These are phyloP conservation scores for Lumnitzera racemosa DNA, from an alignment of 345 rosid genomes.

Conservation along the genomic window DNA sequence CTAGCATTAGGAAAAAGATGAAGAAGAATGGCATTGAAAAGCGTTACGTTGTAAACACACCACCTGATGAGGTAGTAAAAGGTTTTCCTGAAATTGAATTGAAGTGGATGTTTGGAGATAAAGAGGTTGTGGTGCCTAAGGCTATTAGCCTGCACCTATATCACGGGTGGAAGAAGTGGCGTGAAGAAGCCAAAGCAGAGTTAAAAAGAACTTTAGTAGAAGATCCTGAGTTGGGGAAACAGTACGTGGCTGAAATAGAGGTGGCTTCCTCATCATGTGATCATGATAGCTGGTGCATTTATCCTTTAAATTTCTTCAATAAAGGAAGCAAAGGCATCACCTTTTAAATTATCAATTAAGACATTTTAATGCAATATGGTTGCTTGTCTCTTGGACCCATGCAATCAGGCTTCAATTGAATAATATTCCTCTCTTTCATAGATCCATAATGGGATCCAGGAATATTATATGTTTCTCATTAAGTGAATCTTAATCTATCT, in stretches of 20 bases:
- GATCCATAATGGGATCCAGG: too few relatives aligned
- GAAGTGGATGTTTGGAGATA: constrained; percentile 94
- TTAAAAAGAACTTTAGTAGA: constrained; percentile 62
- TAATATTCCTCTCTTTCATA: too few relatives aligned
- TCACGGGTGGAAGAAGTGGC: constrained; percentile 96
- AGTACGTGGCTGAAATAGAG: constrained; percentile 67
- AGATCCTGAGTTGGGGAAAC: constrained; percentile 75
- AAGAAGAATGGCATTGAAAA: constrained; percentile 69
- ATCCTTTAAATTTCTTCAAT: too few relatives aligned
- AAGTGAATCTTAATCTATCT: too few relatives aligned
- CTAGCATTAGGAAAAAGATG: constrained; percentile 59
- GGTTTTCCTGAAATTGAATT: constrained; percentile 83
- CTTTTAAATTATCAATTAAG: too few relatives aligned
- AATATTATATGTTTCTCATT: too few relatives aligned
- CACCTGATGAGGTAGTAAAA: constrained; percentile 70
- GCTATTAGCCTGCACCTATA: constrained; percentile 63
- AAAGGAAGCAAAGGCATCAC: too few relatives aligned
- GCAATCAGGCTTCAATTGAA: too few relatives aligned
- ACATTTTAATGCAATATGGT: too few relatives aligned
- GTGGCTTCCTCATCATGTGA: constrained; percentile 26
- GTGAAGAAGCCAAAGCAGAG: constrained; percentile 80
- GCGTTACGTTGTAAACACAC: constrained; percentile 51
- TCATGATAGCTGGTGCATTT: too few relatives aligned
- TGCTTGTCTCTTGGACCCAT: too few relatives aligned
- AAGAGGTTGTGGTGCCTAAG: constrained; percentile 82